A percentile compares a stretch with the other conserved stretches of the same genome.
Evolutionary conservation across 169 alveolate genomes (phyloP).

Genomic region (Theileria equi): DNA sequence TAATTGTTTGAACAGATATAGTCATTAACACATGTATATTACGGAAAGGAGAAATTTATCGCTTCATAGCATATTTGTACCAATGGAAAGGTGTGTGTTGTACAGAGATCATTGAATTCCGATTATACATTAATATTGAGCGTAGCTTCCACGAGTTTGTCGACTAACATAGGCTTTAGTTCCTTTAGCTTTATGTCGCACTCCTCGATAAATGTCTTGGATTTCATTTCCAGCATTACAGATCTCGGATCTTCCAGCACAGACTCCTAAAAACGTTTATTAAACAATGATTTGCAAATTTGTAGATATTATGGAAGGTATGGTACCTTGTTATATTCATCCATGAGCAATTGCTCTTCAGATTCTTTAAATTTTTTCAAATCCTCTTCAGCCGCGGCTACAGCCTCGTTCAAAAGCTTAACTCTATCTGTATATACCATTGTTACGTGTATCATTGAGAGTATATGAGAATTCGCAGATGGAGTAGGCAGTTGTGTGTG

Average conservation of each 20-base stretch:
- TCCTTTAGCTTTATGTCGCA: slow-evolving; percentile 22
- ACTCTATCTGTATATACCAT: slow-evolving; percentile 72
- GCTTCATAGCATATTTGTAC: too few species aligned
- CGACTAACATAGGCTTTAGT: slow-evolving; percentile 47
- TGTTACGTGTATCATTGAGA: too few species aligned
- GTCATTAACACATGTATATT: too few species aligned
- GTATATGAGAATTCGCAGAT: background rate
- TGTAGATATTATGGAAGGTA: background rate
- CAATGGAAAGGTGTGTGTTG: too few species aligned
- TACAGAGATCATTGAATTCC: background rate
- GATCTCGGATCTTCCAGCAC: slow-evolving; percentile 46
- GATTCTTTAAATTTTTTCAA: slow-evolving; percentile 66
- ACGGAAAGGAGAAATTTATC: background rate
- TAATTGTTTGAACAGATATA: too few species aligned
- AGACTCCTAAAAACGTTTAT: slow-evolving; percentile 27
- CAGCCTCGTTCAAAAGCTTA: slow-evolving; percentile 75
- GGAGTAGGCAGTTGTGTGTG: background rate
- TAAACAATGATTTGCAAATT: background rate
- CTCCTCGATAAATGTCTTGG: slow-evolving; percentile 34
- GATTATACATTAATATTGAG: slow-evolving; percentile 27
- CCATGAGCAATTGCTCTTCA: slow-evolving; percentile 69
- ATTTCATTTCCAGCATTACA: slow-evolving; percentile 28
- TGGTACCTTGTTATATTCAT: slow-evolving; percentile 61
- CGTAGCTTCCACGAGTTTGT: slow-evolving; percentile 50
- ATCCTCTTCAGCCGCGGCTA: slow-evolving; percentile 73